Evolutionary conservation across 331 rosid genomes (phyloP).

Genomic region (Stylosanthes scabra): DNA sequence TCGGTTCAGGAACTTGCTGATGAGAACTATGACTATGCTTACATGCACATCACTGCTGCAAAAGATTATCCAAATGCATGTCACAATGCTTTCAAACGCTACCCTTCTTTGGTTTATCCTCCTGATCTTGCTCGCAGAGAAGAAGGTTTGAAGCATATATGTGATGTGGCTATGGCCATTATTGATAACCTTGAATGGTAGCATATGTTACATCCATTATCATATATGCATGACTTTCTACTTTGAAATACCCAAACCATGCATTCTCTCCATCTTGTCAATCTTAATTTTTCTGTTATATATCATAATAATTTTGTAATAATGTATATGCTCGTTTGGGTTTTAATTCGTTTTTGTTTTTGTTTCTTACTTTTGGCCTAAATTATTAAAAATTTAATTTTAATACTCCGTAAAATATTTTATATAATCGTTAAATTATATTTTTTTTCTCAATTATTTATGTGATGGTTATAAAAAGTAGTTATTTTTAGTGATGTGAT

Average conservation of each 20-base stretch:
- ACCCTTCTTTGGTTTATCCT: slow-evolving; percentile 59
- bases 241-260: slow-evolving; percentile 29
- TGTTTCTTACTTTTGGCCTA: background rate
- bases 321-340: background rate
- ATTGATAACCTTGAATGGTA: slow-evolving; percentile 65
- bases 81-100: slow-evolving; percentile 66
- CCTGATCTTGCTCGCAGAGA: slow-evolving; percentile 71
- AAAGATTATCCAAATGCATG: slow-evolving; percentile 87
- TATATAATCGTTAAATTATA: too few species aligned
- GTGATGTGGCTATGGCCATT: slow-evolving; percentile 82
- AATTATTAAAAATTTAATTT: too few species aligned
- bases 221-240: background rate
- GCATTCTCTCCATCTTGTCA: background rate
- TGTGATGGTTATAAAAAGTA: too few species aligned
- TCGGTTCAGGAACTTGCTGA: slow-evolving; percentile 58
- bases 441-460: too few species aligned
- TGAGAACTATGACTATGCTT: slow-evolving; percentile 81
- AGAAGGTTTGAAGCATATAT: slow-evolving; percentile 73
- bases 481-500: too few species aligned
- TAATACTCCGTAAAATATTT: too few species aligned
- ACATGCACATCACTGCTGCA: slow-evolving; percentile 73
- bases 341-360: background rate
- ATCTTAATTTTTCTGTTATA: slow-evolving; percentile 2
- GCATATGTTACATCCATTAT: slow-evolving; percentile 4
- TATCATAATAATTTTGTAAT: background rate